Evolutionary conservation across 2,329 filamentous ascomycete genomes (phyloP), one percentile per base, ranked within the genome.

Genomic region (Paramyrothecium sp.): DNA sequence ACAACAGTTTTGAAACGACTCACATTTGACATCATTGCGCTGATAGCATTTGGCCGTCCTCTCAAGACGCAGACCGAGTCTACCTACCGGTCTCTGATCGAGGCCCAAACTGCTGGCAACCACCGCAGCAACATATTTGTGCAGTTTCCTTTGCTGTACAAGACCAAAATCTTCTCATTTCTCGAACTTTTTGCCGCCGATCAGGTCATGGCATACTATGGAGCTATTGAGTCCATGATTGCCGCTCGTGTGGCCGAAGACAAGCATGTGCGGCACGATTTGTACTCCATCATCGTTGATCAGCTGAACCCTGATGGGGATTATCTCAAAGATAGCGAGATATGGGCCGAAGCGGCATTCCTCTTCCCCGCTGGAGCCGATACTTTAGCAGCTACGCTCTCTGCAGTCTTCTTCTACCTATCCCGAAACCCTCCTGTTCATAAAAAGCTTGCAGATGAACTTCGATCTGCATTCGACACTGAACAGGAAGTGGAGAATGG

Each of bases 21-120:
- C n/a, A 50, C 49, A 11, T 20, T 30, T n/a, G 57, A 58, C 46
- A 54, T 58, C 26, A 44, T 54, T 20, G 54, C 48, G 8, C 30
- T 41, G 3, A 38, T 58, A 13, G 54, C 49, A 17, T 58, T 58
- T 47, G 57, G 57, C 13, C 54, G 26, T 21, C 38, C 49, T 13
- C 47, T 58, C 49, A 50, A 51, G 7, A 53, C 50, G 3, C 57
- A 58, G 51, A 56, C 49, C 3, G 53, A 55, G 19, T 5, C 8
- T 4, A 16, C 13, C 7, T 26, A 52, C 26, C 50, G 50, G 10
- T 30, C 8, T 8, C 4, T 52, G 12, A 16, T 11, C 7, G 12
- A n/a, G 8, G 26, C 16, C 16, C 13, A 26, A 7, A 20, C 22
- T 16, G 10, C 34, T 5, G 19, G 20, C 16, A 34, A 4, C 21